Evolutionary conservation across 305 asterid species (phyloP).

Genomic region (Salvia sclarea): DNA sequence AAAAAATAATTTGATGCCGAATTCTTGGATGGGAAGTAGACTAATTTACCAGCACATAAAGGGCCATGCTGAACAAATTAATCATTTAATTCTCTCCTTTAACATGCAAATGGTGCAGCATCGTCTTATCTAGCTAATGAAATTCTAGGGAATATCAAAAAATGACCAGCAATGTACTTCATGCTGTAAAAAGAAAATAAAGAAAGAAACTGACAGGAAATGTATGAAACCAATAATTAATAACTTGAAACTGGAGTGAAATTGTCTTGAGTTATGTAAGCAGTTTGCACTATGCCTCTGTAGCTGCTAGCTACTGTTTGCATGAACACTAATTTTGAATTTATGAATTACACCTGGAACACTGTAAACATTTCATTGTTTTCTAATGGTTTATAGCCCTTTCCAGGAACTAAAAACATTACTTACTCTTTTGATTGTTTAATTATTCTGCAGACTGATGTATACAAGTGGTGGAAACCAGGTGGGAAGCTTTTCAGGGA

Average conservation of each 20-base stretch:
- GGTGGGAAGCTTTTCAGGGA: conserved; percentile 60
- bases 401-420: not conserved
- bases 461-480: conserved; percentile 94
- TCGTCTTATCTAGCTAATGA: not conserved
- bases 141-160: conserved; percentile 1
- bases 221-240: not conserved
- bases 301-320: not conserved
- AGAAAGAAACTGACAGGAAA: not conserved
- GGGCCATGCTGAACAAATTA: not conserved
- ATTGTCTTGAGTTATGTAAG: not conserved
- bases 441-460: conserved; percentile 61
- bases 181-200: not conserved
- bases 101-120: not conserved
- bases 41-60: not conserved
- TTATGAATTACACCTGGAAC: no score
- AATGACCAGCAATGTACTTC: not conserved
- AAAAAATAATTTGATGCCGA: not conserved
- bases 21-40: not conserved
- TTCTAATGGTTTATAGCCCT: conserved; percentile 7
- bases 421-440: conserved; percentile 24
- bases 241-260: not conserved
- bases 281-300: not conserved
- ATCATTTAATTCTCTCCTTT: not conserved
- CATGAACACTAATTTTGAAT: no score
- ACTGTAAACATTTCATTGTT: not conserved